Conservation (phyloP, 2,329 filamentous ascomycete species). For the Paradendryphiella salina region DNA sequence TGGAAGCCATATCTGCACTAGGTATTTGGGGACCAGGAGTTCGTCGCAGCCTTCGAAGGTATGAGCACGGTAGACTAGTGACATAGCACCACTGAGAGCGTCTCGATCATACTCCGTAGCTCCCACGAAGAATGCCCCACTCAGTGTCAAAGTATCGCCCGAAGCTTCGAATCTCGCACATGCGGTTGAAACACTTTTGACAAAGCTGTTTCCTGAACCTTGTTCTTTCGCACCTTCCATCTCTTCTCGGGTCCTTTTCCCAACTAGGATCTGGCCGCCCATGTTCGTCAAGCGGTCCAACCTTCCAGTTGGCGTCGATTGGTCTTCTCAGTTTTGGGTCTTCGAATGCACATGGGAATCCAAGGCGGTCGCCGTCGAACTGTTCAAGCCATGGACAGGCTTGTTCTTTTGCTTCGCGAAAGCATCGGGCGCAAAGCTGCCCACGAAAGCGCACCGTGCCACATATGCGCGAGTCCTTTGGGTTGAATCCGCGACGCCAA, state of each 20-base stretch:
- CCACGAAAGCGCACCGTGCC: slow-evolving; percentile 27
- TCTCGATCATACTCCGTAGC: slow-evolving; percentile 10
- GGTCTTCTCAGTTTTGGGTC: slow-evolving; percentile 19
- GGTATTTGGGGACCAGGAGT: no score
- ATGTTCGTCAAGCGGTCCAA: slow-evolving; percentile 23
- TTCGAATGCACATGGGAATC: slow-evolving; percentile 30
- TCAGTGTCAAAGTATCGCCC: slow-evolving; percentile 28
- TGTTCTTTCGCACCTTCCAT: slow-evolving; percentile 26
- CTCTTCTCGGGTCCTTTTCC: slow-evolving; percentile 29
- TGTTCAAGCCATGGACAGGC: slow-evolving; percentile 23
- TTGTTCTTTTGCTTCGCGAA: slow-evolving; percentile 24
- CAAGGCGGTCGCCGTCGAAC: slow-evolving; percentile 29
- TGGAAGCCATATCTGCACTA: no score
- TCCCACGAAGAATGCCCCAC: slow-evolving; percentile 22
- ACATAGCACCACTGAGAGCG: not conserved
- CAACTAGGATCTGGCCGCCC: slow-evolving; percentile 25
- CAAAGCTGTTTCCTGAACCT: slow-evolving; percentile 25
- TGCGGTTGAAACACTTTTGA: slow-evolving; percentile 29
- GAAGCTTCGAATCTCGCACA: slow-evolving; percentile 32
- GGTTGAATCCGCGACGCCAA: slow-evolving; percentile 30
- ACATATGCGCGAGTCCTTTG: slow-evolving; percentile 23
- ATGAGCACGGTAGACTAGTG: no score
- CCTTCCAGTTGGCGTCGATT: slow-evolving; percentile 25
- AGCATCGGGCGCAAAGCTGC: slow-evolving; percentile 30
- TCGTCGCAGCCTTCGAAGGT: no score